phyloP scores from a whole-genome alignment of 2,329 filamentous ascomycete species.

The Aspergillus ibericus region DNA sequence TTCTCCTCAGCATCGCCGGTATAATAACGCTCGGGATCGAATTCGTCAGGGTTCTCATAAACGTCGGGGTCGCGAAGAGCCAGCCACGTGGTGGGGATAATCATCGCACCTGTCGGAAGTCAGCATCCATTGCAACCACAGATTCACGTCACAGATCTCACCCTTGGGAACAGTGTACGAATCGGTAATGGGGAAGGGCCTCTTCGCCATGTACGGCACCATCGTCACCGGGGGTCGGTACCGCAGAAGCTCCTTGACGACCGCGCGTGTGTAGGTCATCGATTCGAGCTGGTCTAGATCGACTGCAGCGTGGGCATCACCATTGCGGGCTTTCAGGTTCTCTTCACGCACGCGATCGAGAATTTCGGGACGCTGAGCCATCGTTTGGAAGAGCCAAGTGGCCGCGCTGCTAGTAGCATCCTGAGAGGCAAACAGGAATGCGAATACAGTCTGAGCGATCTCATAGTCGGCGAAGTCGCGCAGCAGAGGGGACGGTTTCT shows the following conservation, averaged over 20 bases:
- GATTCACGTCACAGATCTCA: constrained; percentile 37
- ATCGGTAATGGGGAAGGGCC: constrained; percentile 49
- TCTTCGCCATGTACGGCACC: constrained; percentile 53
- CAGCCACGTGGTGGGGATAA: constrained; percentile 54
- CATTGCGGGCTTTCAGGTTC: constrained; percentile 47
- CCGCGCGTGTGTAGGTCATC: constrained; percentile 54
- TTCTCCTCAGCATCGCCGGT: constrained; percentile 52
- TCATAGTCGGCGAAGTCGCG: constrained; percentile 54
- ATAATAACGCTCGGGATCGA: constrained; percentile 56
- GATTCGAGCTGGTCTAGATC: constrained; percentile 34
- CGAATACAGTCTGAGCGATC: constrained; percentile 54
- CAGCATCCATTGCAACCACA: not conserved
- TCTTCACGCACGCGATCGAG: constrained; percentile 49
- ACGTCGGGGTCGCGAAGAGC: constrained; percentile 52
- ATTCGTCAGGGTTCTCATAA: constrained; percentile 50
- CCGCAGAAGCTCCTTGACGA: constrained; percentile 56
- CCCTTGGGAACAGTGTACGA: constrained; percentile 52
- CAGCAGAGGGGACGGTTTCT: constrained; percentile 51
- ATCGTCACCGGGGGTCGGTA: constrained; percentile 56
- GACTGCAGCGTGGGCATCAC: constrained; percentile 45
- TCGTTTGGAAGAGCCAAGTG: constrained; percentile 55
- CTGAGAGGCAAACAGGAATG: constrained; percentile 56
- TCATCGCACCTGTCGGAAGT: not conserved
- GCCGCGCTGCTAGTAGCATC: constrained; percentile 56
- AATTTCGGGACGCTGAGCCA: constrained; percentile 54